These are phyloP conservation scores for Phytophthora sojae DNA, from an alignment of 352 stramenopile species.

Conservation along the genomic window DNA sequence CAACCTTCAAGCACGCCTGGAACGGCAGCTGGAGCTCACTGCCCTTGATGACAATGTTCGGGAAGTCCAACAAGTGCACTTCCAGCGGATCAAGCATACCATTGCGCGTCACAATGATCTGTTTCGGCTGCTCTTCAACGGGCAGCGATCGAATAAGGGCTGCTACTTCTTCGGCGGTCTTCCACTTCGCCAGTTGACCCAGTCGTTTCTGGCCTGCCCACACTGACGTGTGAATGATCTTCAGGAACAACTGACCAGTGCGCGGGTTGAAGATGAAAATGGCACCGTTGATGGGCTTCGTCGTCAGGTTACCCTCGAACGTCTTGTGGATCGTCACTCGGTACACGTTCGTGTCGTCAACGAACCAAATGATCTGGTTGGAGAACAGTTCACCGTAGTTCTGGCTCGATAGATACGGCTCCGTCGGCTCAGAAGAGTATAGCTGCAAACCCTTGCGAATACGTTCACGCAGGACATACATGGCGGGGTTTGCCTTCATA, in stretches of 20 bases:
- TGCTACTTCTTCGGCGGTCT: conserved; percentile 99
- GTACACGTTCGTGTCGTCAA: conserved; percentile 99
- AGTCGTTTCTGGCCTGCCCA: conserved; percentile 99
- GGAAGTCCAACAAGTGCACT: conserved; percentile 99
- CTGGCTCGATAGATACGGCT: conserved; percentile 99
- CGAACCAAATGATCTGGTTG: conserved; percentile 99
- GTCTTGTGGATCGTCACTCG: conserved; percentile 99
- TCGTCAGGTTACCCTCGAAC: conserved; percentile 99
- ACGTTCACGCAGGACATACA: conserved; percentile 99
- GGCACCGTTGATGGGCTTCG: conserved; percentile 99
- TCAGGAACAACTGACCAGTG: conserved; percentile 99
- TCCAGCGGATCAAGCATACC: conserved; percentile 99
- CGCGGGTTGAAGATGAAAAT: conserved; percentile 99
- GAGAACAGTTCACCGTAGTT: conserved; percentile 99
- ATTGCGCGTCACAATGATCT: conserved; percentile 99
- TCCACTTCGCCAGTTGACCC: conserved; percentile 99
- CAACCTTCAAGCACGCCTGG: conserved; percentile 99
- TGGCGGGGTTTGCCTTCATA: conserved; percentile 99
- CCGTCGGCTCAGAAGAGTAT: conserved; percentile 99
- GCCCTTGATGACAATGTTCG: conserved; percentile 99
- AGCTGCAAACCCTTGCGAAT: conserved; percentile 99
- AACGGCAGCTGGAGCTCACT: conserved; percentile 99
- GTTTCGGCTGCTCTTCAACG: conserved; percentile 99
- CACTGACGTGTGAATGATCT: conserved; percentile 99
- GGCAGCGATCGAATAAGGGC: conserved; percentile 98